Percentiles rank a stretch among this genome's conserved stretches.
Evolutionary conservation across 176 grass and related monocot species (phyloP).

Genomic region (Coix lacrymajobi): DNA sequence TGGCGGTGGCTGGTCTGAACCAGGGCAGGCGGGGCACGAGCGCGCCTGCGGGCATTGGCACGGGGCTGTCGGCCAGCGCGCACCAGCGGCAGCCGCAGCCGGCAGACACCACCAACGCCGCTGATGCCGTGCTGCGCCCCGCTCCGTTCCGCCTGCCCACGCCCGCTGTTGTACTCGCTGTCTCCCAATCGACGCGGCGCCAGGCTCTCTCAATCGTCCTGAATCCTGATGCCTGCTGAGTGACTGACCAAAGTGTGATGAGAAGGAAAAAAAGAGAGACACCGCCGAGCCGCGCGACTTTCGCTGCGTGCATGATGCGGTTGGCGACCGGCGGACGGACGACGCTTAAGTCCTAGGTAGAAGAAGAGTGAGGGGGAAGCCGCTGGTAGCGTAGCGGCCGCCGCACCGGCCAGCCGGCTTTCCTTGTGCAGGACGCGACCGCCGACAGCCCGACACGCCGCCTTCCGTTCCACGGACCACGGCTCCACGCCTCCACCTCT

Average conservation of each 20-base stretch:
- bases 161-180: not conserved
- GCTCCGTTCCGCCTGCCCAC: too few relatives aligned
- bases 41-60: not conserved
- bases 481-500: not conserved
- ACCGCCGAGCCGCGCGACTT: not conserved
- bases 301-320: not conserved
- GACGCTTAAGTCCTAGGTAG: too few relatives aligned
- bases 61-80: conserved; percentile 10
- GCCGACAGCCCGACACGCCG: not conserved
- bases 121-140: not conserved
- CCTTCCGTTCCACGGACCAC: not conserved
- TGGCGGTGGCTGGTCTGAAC: not conserved
- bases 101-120: conserved; percentile 8
- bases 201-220: not conserved
- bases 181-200: not conserved
- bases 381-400: not conserved
- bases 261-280: not conserved
- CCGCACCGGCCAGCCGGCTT: not conserved
- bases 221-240: too few relatives aligned
- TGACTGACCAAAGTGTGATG: not conserved
- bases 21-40: not conserved
- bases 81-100: not conserved
- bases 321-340: not conserved
- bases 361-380: conserved; percentile 6
- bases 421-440: conserved; percentile 13